Percentiles rank a stretch among this genome's conserved stretches.
phyloP scores from a whole-genome alignment of 495 filamentous ascomycete species.

The Aspergillus bridgeri region DNA sequence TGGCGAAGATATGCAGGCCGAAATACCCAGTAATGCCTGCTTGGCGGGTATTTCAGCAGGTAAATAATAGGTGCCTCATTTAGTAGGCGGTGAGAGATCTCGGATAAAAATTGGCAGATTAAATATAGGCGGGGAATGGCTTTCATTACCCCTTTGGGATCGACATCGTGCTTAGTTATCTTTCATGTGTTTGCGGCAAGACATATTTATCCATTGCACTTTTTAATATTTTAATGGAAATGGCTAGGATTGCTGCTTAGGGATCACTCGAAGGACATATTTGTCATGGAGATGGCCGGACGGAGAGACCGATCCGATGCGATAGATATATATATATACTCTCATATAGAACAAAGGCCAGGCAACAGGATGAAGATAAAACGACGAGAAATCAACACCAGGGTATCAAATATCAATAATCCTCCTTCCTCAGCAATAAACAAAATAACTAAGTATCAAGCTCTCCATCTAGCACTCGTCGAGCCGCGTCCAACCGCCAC shows the following conservation, averaged over 20 bases:
- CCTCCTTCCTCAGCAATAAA: neutral
- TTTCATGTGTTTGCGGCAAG: no score
- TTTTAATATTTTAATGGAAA: no score
- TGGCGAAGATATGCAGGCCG: neutral
- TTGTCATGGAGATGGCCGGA: no score
- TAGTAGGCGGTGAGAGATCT: no score
- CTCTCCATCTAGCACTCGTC: conserved; percentile 66
- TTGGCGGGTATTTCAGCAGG: no score
- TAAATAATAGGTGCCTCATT: no score
- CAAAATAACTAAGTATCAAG: conserved; percentile 31
- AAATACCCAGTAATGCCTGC: no score
- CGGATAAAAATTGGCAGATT: no score
- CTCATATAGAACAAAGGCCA: neutral
- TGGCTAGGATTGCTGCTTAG: neutral
- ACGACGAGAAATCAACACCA: conserved; percentile 13
- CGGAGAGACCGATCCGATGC: neutral
- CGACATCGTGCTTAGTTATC: neutral
- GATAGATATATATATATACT: conserved; percentile 6
- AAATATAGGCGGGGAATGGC: no score
- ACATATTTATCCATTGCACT: no score
- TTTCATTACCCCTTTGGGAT: neutral
- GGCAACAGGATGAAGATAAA: neutral
- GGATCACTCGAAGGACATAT: no score
- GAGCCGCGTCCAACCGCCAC: conserved; percentile 68
- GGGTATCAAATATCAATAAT: conserved; percentile 23